Evolutionary conservation across 2,329 filamentous ascomycete genomes (phyloP), one percentile per base, ranked within the genome.

Genomic region (Penicillium sp.): DNA sequence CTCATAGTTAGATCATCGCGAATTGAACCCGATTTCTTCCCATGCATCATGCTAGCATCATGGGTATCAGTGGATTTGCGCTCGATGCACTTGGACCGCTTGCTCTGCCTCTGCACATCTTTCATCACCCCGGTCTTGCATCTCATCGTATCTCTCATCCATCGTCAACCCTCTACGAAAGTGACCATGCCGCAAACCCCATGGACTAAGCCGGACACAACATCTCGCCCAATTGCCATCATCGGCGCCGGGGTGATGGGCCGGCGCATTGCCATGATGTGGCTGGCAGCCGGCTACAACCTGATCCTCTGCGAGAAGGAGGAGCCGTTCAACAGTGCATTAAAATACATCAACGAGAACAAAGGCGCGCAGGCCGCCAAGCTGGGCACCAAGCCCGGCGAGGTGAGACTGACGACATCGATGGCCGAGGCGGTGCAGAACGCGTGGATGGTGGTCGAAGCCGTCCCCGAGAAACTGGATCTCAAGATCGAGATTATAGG

Each of bases 191-290:
- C 43, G n/a, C 36, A 42, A 14, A 37, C 40, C 13, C 31, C 49
- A 2, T 55, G 50, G 52, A 47, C 32, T 16, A 43, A 33, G 13
- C 53, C 49, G 4, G 47, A 56, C 27, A 53, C 47, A 27, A 48
- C 21, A 14, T 43, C 32, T 14, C 47, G 53, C 17, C 51, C 51
- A n/a, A 43, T 56, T n/a, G 49, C 51, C 32, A 32, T 56, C 3
- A 38, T 54, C 28, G 51, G 53, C 35, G 39, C 38, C 33, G 51
- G 53, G 20, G 39, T 53, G 5, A 48, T 54, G 39, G 53, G 51
- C 37, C 51, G 53, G 7, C 43, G 53, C 16, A 43, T 56, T n/a
- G 28, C 23, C 13, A 56, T 49, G 49, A 56, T 56, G 53, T 54
- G 43, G 47, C 21, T 43, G 18, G 33, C 49, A 23, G 40, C 53